Evolutionary conservation across 2,329 filamentous ascomycete genomes (phyloP).

Genomic region (Neocatenulostroma microsporum): DNA sequence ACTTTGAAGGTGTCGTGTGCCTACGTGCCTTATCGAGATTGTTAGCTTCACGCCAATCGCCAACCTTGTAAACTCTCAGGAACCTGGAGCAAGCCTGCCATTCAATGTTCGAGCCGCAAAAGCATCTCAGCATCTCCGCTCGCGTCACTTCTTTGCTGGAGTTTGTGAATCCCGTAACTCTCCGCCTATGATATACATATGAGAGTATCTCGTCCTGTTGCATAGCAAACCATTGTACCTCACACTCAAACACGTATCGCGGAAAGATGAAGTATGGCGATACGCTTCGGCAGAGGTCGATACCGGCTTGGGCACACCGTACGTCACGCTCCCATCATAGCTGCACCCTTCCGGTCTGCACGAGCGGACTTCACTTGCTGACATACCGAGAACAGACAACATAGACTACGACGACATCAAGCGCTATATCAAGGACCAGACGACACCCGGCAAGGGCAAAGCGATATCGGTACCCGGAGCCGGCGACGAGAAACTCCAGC

Average conservation of each 20-base stretch:
- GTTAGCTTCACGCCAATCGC: no score
- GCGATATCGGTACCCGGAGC: slow-evolving; percentile 70
- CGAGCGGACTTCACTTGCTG: no score
- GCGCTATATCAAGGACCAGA: slow-evolving; percentile 73
- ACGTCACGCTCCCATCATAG: slow-evolving; percentile 25
- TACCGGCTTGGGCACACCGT: slow-evolving; percentile 76
- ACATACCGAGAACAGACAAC: slow-evolving; percentile 52
- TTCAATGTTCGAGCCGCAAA: no score
- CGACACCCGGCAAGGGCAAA: slow-evolving; percentile 59
- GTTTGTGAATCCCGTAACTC: no score
- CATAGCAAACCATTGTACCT: background rate
- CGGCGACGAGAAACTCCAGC: slow-evolving; percentile 40
- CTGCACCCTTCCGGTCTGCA: slow-evolving; percentile 1
- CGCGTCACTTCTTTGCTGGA: no score
- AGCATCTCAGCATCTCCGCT: no score
- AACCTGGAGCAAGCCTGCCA: no score
- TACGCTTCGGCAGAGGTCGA: slow-evolving; percentile 64
- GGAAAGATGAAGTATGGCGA: slow-evolving; percentile 67
- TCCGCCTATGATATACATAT: background rate
- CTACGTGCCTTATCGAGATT: no score
- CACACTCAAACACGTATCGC: background rate
- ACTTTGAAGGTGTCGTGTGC: no score
- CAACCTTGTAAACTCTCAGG: no score
- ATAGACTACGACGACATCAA: slow-evolving; percentile 86
- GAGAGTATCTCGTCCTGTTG: background rate